A percentile compares a stretch with the other conserved stretches of the same genome.
Evolutionary conservation across 169 alveolate species (phyloP).

Genomic region (Plasmodium reichenowi): DNA sequence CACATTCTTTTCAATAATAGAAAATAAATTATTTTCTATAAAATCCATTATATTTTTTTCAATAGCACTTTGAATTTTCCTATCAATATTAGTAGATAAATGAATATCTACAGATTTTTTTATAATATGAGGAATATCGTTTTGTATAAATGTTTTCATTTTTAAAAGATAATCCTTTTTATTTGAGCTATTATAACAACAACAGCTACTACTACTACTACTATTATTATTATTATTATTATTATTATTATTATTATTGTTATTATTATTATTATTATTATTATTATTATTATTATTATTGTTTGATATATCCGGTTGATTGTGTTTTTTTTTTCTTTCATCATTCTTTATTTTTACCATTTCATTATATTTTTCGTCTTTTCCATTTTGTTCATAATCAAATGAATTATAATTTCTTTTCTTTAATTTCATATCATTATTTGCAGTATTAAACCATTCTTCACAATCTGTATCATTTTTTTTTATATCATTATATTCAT

Average conservation of each 20-base stretch:
- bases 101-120: slow-evolving; percentile 24
- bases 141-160: slow-evolving; percentile 14
- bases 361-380: neutral
- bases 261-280: too few relatives aligned
- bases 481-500: slow-evolving; percentile 13
- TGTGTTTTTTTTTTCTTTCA: neutral
- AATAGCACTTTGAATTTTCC: slow-evolving; percentile 26
- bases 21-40: slow-evolving; percentile 19
- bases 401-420: neutral
- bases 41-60: slow-evolving; percentile 19
- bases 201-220: neutral
- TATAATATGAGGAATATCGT: slow-evolving; percentile 22
- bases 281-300: too few relatives aligned
- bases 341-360: neutral
- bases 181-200: neutral
- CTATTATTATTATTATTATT: neutral
- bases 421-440: neutral
- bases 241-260: too few relatives aligned
- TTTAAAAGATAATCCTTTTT: neutral
- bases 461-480: neutral
- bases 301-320: neutral
- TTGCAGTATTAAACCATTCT: neutral
- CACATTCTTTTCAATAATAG: slow-evolving; percentile 10
- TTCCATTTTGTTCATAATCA: neutral
- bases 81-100: slow-evolving; percentile 17